Evolutionary conservation across 2,329 filamentous ascomycete genomes (phyloP), one percentile per base, ranked within the genome.

Genomic region (Verticillium nubilum): DNA sequence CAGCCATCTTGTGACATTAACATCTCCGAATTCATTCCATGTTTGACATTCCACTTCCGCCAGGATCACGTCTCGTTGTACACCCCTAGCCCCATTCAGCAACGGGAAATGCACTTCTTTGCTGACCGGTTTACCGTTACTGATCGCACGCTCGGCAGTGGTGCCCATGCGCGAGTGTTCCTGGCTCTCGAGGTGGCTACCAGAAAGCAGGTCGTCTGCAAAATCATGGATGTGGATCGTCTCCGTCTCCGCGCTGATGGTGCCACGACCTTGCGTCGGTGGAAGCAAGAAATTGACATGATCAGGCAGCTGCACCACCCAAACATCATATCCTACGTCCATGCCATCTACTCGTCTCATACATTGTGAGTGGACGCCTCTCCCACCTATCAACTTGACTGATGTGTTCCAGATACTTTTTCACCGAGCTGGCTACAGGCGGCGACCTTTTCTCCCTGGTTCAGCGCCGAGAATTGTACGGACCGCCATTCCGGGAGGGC

Each of bases 191-290:
- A 89, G 17, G 69, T 74, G 26, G 70, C 69, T 6, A 83, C 80
- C 0, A 76, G 78, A 37, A 79, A 78, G 59, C 89, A 91, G 66
- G 64, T 90, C 23, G 87, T 87, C 12, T 92, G 89, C 75, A 91
- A 92, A 66, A 72, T 90, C 9, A 75, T 90, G 57, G 75, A 83
- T 58, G 66, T 88, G 2, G 73, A 75, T 31, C n/a, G 23, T 9
- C 28, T 52, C 25, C 37, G 26, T 13, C 64, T 64, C n/a, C 19
- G 23, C 7, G 7, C 17, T 9, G 29, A 42, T 23, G 47, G 19
- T 17, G 50, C 37, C 10, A 58, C n/a, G 2, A 54, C 50, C 13
- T 64, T 74, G 9, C 69, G 71, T 7, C 75, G 75, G 7, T 73
- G 78, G 56, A 67, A 78, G 29, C 76, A 79, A 60, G 83, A 86